phyloP scores from a whole-genome alignment of 257 asterid species.

The Plantago major region DNA sequence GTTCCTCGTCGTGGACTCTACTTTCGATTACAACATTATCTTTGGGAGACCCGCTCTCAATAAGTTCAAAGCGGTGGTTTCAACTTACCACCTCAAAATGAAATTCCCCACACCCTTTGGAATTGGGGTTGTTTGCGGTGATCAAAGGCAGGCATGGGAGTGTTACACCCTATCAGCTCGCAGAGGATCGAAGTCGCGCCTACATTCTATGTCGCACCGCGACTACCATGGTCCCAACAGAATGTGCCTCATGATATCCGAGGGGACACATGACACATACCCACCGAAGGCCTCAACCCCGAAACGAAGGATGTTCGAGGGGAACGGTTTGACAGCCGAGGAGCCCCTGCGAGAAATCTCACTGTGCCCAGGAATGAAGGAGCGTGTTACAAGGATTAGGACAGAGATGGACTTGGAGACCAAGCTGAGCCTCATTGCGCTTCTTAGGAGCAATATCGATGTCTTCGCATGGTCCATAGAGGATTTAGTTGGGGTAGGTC shows the following conservation, averaged over 20 bases:
- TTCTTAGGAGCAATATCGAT: not conserved
- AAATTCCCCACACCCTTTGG: not conserved
- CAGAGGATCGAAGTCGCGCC: too few relatives aligned
- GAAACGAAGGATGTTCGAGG: too few relatives aligned
- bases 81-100: not conserved
- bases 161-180: not conserved
- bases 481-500: not conserved
- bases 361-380: too few relatives aligned
- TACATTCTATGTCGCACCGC: not conserved
- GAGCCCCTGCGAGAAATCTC: not conserved
- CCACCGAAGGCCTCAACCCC: too few relatives aligned
- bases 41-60: not conserved
- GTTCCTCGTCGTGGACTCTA: not conserved
- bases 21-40: too few relatives aligned
- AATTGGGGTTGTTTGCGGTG: not conserved
- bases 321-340: too few relatives aligned
- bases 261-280: too few relatives aligned
- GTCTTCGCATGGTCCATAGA: not conserved
- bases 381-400: not conserved
- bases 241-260: too few relatives aligned
- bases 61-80: not conserved
- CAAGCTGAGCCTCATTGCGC: not conserved
- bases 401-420: not conserved
- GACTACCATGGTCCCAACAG: not conserved
- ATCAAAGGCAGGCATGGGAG: not conserved